Evolutionary conservation across 345 rosid genomes (phyloP), one percentile per base, ranked within the genome.

Genomic region (Brassica napus): DNA sequence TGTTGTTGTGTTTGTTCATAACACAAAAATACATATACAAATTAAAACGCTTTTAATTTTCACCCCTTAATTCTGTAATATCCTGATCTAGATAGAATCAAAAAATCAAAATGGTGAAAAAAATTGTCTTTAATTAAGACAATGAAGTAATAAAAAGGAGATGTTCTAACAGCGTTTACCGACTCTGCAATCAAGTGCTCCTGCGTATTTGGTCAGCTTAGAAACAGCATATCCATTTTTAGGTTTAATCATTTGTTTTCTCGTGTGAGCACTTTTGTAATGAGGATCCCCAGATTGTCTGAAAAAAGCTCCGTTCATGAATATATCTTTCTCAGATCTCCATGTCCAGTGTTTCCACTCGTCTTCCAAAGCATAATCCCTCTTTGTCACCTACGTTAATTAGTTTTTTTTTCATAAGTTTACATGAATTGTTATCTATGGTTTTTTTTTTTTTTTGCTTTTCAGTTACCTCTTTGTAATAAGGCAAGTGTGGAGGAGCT

Each of bases 301-400:
- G 44, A 87, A 90, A 65, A 57, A 77, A 0, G 94, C 94, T 63
- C 91, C 93, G 31, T 92, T 90, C 78, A 87, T 82, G 74, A 92
- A 69, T 8, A 85, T 10, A 71, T 92, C 97, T 58, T 86, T 87
- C 37, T 88, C 88, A 30, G 97, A 90, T 82, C 83, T 83, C 93
- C 97, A 92, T 30, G 32, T 76, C 97, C 97, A 90, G 0, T 85
- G 75, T 58, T 72, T 86, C 94, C 94, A 92, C 39, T 86, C 87
- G 0, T 79, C 83, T 6, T 81, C 86, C 0, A 78, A 0, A 0
- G 90, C 86, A 47, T 85, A 85, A 81, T 84, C 83, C 57, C 93
- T 82, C 70, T 90, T 85, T 1, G 97, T 86, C 26, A 89, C 90
- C 95, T 90, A 73, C 31, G 32, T 14, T 4, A 16, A 75, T 70